Evolutionary conservation across 2,329 filamentous ascomycete species (phyloP).

Genomic region (Podosphaera fusca): DNA sequence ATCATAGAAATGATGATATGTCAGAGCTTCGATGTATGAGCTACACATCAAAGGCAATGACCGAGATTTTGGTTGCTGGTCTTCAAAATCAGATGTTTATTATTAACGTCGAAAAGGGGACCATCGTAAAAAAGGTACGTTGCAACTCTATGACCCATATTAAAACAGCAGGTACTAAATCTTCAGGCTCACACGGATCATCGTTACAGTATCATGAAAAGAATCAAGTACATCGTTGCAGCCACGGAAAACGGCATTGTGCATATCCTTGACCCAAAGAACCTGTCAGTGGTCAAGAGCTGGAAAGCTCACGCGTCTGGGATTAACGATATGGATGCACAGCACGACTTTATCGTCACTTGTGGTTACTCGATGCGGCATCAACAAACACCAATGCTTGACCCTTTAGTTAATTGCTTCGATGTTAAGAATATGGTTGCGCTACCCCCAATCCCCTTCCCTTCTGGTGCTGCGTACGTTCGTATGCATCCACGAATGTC

Average conservation of each 20-base stretch:
- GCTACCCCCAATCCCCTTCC: conserved; percentile 76
- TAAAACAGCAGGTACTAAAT: conserved; percentile 9
- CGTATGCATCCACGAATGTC: conserved; percentile 92
- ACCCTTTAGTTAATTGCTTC: conserved; percentile 86
- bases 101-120: conserved; percentile 45
- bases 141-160: conserved; percentile 1
- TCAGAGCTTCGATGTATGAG: conserved; percentile 82
- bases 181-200: conserved; percentile 42
- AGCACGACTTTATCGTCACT: conserved; percentile 84
- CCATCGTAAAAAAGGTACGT: conserved; percentile 40
- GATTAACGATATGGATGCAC: conserved; percentile 93
- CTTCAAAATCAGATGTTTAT: conserved; percentile 71
- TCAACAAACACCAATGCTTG: conserved; percentile 57
- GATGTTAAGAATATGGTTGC: conserved; percentile 79
- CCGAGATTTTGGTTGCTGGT: conserved; percentile 69
- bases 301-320: conserved; percentile 80
- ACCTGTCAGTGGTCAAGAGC: conserved; percentile 54
- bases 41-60: conserved; percentile 67
- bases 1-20: conserved; percentile 46
- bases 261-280: conserved; percentile 63
- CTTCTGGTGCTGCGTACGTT: conserved; percentile 79
- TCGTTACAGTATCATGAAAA: conserved; percentile 81
- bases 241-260: conserved; percentile 65
- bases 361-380: conserved; percentile 81
- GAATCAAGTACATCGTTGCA: conserved; percentile 73